Base-by-base conservation (phyloP, 2,329 filamentous ascomycete genomes). In the Septoria petroselini region DNA sequence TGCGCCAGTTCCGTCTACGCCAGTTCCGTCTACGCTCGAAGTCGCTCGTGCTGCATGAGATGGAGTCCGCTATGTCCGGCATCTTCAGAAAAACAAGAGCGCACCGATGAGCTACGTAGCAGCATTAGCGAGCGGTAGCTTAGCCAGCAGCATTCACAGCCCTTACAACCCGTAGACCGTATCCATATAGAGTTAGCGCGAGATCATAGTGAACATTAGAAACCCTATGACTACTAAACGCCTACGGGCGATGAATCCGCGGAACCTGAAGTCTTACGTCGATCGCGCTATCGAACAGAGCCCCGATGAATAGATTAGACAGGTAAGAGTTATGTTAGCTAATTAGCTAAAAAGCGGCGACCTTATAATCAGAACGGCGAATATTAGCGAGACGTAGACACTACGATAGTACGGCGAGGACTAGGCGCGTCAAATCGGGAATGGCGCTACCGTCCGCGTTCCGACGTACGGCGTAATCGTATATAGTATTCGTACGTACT, bases 261-360 rank as follows among this genome's bases (percentile, higher is more conserved):
- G 7, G 38, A 46, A 38, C 29, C 21, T 46, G 15, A 46, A 46
- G 29, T 34, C 18, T 46, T 35, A 46, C 19, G 30, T 46, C 34
- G 14, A 33, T 31, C 17, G 27, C 21, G n/a, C 29, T 46, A 47
- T 46, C 27, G 17, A 46, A 37, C 17, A 46, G 21, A 46, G 43
- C 43, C 39, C 43, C 31, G 39, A 46, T 27, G 12, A 46, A 19
- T 21, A 46, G 11, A 12, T 46, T 27, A 46, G 18, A 39, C 9
- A 39, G 19, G 23, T 34, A 18, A 38, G 21, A 23, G 19, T 46
- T 39, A 46, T 46, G 15, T 46, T 34, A 27, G 43, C 43, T 23
- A 46, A 25, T 21, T 39, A 46, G 33, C 43, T 46, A 29, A 46
- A 46, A 23, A 46, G 43, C 30, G 19, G 33, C 18, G 43, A 46